These are phyloP conservation scores for Annulohypoxylon bovei DNA, from an alignment of 495 filamentous ascomycete genomes.

Conservation along the genomic window DNA sequence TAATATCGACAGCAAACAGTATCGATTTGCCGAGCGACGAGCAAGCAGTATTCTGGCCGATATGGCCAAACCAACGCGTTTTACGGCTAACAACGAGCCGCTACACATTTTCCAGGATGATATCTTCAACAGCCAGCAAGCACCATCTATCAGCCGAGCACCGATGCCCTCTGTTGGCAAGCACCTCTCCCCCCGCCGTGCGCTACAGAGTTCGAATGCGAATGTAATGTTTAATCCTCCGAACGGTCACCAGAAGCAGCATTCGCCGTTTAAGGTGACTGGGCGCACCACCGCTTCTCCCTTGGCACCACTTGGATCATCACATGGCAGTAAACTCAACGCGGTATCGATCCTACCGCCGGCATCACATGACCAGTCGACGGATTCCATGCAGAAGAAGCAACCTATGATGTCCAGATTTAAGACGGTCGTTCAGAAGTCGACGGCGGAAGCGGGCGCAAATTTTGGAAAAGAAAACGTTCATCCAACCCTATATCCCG, in stretches of 20 bases:
- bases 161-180: conserved; percentile 62
- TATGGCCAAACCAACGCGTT: conserved; percentile 70
- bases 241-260: conserved; percentile 57
- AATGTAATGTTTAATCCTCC: conserved; percentile 68
- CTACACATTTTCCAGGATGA: conserved; percentile 73
- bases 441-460: conserved; percentile 71
- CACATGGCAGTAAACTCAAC: conserved; percentile 60
- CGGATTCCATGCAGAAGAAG: conserved; percentile 89
- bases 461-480: conserved; percentile 75
- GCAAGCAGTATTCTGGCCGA: conserved; percentile 29
- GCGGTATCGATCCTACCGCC: conserved; percentile 79
- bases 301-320: conserved; percentile 56
- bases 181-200: conserved; percentile 51
- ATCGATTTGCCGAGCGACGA: conserved; percentile 20
- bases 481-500: conserved; percentile 58
- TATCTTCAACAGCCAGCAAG: conserved; percentile 55
- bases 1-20: conserved; percentile 21
- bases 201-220: conserved; percentile 61
- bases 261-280: conserved; percentile 66
- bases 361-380: conserved; percentile 67
- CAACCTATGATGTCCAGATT: conserved; percentile 67
- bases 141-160: conserved; percentile 59
- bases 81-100: conserved; percentile 59
- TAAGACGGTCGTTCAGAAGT: conserved; percentile 69
- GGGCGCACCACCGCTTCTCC: conserved; percentile 51